These are phyloP conservation scores for Termitomyces sp. DNA, from an alignment of 768 basidiomycete genomes.

Conservation along the genomic window DNA sequence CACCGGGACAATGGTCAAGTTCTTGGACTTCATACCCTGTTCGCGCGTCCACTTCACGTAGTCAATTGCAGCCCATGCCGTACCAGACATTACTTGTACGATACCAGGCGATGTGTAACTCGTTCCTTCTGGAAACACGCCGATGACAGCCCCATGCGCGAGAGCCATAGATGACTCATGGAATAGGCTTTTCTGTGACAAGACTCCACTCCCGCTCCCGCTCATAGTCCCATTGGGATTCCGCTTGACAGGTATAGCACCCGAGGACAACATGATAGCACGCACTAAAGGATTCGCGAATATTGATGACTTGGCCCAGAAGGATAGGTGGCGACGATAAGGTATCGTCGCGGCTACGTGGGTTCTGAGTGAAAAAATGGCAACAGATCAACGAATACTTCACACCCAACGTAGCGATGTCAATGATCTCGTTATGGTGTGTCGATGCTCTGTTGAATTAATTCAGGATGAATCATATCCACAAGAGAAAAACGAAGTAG, in stretches of 20 bases:
- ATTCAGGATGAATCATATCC: neutral
- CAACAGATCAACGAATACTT: neutral
- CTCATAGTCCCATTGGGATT: neutral
- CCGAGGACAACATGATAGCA: slow-evolving; percentile 51
- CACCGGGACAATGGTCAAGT: slow-evolving; percentile 53
- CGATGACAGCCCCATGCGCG: slow-evolving; percentile 48
- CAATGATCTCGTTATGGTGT: slow-evolving; percentile 69
- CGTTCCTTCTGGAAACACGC: slow-evolving; percentile 65
- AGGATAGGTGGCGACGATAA: slow-evolving; percentile 49
- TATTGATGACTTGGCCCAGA: slow-evolving; percentile 68
- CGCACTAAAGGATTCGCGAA: slow-evolving; percentile 53
- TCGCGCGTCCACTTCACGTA: slow-evolving; percentile 38
- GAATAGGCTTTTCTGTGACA: slow-evolving; percentile 45
- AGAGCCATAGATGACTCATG: slow-evolving; percentile 49
- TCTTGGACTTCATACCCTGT: slow-evolving; percentile 14
- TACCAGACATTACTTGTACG: slow-evolving; percentile 51
- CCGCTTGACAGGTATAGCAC: slow-evolving; percentile 28
- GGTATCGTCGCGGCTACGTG: slow-evolving; percentile 49
- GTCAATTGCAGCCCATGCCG: slow-evolving; percentile 69
- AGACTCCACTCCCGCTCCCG: neutral
- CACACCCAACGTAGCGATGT: slow-evolving; percentile 35
- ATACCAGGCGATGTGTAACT: slow-evolving; percentile 43
- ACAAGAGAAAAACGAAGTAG: too few relatives aligned
- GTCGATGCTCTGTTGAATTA: slow-evolving; percentile 38
- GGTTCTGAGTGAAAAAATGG: neutral